Percentiles rank a stretch among this genome's conserved stretches.
phyloP scores from a whole-genome alignment of 2,329 filamentous ascomycete genomes.

The Balansia obtecta region DNA sequence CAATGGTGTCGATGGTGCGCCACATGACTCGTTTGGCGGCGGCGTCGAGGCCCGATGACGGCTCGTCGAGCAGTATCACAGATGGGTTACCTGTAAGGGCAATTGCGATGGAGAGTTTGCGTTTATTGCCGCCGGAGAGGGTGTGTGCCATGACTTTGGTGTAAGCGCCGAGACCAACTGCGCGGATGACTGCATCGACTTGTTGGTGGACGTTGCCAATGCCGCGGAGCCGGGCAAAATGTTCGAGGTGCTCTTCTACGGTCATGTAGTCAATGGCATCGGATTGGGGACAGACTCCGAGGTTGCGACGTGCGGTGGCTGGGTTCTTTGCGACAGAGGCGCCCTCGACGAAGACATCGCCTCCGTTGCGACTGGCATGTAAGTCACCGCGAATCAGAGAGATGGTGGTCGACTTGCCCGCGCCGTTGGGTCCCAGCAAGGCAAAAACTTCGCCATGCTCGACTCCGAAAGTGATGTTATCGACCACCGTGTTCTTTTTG shows the following conservation, averaged over 20 bases:
- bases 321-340: conserved; percentile 62
- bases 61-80: conserved; percentile 81
- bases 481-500: conserved; percentile 63
- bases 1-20: conserved; percentile 64
- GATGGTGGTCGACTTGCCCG: conserved; percentile 84
- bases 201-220: conserved; percentile 66
- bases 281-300: conserved; percentile 83
- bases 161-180: conserved; percentile 66
- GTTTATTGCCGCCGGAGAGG: conserved; percentile 81
- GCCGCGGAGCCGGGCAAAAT: conserved; percentile 78
- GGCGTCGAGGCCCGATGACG: conserved; percentile 78
- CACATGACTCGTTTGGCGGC: conserved; percentile 89
- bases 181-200: conserved; percentile 62
- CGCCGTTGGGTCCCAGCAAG: conserved; percentile 83
- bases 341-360: conserved; percentile 71
- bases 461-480: conserved; percentile 77
- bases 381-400: conserved; percentile 79
- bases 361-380: conserved; percentile 53
- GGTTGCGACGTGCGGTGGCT: conserved; percentile 57
- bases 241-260: conserved; percentile 70
- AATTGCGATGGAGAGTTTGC: conserved; percentile 79
- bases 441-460: conserved; percentile 75
- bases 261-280: conserved; percentile 88
- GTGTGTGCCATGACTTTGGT: conserved; percentile 62
- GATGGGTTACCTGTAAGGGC: conserved; percentile 86